phyloP scores from a whole-genome alignment of 1,284 basidiomycete species.

The Cutaneotrichosporon daszewskae region DNA sequence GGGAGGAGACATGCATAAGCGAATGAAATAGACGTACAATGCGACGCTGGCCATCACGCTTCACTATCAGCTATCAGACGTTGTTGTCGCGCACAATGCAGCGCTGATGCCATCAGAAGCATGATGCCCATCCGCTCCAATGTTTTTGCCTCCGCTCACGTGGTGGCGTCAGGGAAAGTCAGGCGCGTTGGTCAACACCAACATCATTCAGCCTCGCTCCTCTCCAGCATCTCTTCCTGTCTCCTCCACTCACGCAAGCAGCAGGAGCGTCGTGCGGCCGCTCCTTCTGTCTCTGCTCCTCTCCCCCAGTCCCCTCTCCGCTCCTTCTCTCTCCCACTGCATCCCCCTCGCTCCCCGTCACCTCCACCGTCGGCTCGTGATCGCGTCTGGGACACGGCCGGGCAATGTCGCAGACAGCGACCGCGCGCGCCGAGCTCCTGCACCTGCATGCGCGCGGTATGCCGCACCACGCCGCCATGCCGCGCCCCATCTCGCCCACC shows the following conservation, averaged over 20 bases:
- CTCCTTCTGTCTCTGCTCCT: not conserved
- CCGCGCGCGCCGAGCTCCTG: slow-evolving; percentile 16
- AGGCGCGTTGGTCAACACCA: slow-evolving; percentile 7
- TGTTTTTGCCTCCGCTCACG: too few species aligned
- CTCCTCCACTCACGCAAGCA: not conserved
- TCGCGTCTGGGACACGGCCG: not conserved
- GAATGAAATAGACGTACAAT: too few species aligned
- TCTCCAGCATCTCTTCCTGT: not conserved
- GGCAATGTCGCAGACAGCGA: slow-evolving; percentile 21
- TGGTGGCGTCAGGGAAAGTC: slow-evolving; percentile 2
- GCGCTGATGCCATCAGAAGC: too few species aligned
- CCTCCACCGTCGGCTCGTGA: not conserved
- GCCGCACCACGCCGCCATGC: slow-evolving; percentile 13
- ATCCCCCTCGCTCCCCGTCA: not conserved
- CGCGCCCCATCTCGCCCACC: too few species aligned
- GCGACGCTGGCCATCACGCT: too few species aligned
- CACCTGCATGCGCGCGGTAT: slow-evolving; percentile 5
- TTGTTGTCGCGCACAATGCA: too few species aligned
- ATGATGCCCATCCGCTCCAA: too few species aligned
- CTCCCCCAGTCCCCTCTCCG: not conserved
- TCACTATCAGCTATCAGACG: too few species aligned
- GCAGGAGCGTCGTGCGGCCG: not conserved
- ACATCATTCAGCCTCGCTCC: not conserved
- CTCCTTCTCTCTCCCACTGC: not conserved
- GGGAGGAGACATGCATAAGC: not conserved